Evolutionary conservation across 2,329 filamentous ascomycete species (phyloP), one percentile per base, ranked within the genome.

Genomic region (Colletotrichum nymphaeae): DNA sequence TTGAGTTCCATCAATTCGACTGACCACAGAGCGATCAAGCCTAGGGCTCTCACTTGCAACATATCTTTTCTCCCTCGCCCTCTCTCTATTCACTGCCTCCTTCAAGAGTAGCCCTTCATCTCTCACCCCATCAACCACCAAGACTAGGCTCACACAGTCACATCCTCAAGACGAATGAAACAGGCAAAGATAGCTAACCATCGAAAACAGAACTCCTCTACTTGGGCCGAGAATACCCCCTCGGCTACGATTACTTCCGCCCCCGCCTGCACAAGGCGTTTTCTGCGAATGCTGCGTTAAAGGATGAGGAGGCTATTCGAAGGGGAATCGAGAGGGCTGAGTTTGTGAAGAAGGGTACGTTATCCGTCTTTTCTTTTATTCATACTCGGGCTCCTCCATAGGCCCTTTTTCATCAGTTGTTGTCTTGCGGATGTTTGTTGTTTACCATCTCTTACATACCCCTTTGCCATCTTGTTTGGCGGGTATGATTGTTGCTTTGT

Each of bases 261-360:
- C 89, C 91, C 8, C 91, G 95, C 2, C 86, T 98, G 11, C 95
- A 98, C 84, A 91, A 91, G 74, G 96, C 96, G 1, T 99, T 98
- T 84, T 90, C 92, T 76, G 90, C 91, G 59, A 95, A 97, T 77
- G 90, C 92, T 2, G 83, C 88, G 53, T 80, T 98, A 71, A 88
- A 86, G 2, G 91, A 97, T 76, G 93, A 96, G 75, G 90, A 89
- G 8, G 88, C 94, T 78, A 98, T 99, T 63, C 88, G 87, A 55
- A 88, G 92, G 73, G 94, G 91, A 0, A 94, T 99, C 69, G 88
- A 90, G 53, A 88, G 93, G 73, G 96, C 95, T 0, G 91, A 97
- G 76, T 98, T 93, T 82, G 95, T 98, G 4, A 97, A 94, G 83
- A 98, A 97, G 88, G 95, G 95, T 95, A 79, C n/a, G 69, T 59